A percentile compares a stretch with the other conserved stretches of the same genome.
Conservation (phyloP, 2,329 filamentous ascomycete genomes). For the Aureobasidium namibiae region DNA sequence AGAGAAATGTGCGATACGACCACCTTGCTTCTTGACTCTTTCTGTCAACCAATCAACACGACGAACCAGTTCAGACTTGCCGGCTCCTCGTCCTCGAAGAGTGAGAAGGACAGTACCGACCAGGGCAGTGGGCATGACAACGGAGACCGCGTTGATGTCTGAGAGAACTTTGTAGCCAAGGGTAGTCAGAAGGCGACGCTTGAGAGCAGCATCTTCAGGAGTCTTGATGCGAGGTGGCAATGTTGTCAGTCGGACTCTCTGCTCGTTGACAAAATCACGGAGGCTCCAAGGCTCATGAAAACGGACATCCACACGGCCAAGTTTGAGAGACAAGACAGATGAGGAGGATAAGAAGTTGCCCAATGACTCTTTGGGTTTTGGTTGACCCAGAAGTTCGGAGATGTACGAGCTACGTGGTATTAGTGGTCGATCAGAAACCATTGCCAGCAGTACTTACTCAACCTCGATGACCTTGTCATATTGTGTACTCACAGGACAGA, state of each 20-base stretch:
- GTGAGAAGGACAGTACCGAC: constrained; percentile 92
- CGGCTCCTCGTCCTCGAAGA: constrained; percentile 82
- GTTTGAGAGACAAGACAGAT: constrained; percentile 76
- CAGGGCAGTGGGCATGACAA: constrained; percentile 95
- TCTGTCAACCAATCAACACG: constrained; percentile 85
- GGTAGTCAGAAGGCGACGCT: constrained; percentile 66
- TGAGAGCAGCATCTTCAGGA: constrained; percentile 41
- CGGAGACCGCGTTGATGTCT: constrained; percentile 91
- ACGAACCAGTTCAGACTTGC: constrained; percentile 74
- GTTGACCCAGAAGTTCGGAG: constrained; percentile 82
- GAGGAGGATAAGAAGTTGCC: constrained; percentile 82
- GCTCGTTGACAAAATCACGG: constrained; percentile 68
- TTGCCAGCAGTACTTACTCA: constrained; percentile 42
- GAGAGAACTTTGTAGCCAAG: constrained; percentile 87
- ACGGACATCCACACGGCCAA: constrained; percentile 87
- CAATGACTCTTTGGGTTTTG: constrained; percentile 92
- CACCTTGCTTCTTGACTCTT: constrained; percentile 75
- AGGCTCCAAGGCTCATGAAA: constrained; percentile 97
- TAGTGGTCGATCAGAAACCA: background rate
- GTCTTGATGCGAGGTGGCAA: constrained; percentile 28
- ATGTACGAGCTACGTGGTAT: constrained; percentile 62
- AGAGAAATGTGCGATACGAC: constrained; percentile 88
- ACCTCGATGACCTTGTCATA: constrained; percentile 99
- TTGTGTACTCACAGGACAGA: constrained; percentile 93
- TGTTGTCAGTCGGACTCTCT: constrained; percentile 50